Conservation (phyloP, 768 basidiomycete genomes). For the Austroboletus festivus region DNA sequence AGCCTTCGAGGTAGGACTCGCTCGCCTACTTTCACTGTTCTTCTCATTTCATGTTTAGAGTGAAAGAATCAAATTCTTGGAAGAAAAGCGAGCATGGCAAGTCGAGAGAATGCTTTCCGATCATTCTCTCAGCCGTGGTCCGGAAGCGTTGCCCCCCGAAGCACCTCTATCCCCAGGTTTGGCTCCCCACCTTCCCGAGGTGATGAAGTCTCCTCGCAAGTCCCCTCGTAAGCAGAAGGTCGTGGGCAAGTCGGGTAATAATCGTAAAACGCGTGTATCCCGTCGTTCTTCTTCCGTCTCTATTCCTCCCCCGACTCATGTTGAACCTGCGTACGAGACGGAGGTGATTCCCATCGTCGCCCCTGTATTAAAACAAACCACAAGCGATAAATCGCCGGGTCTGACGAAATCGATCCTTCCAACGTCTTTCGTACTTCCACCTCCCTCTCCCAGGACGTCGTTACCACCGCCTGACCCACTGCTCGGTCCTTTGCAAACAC, state of each 20-base stretch:
- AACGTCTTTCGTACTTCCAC: constrained; percentile 73
- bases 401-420: constrained; percentile 53
- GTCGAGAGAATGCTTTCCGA: constrained; percentile 60
- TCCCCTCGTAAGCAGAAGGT: constrained; percentile 44
- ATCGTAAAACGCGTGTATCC: constrained; percentile 44
- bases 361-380: constrained; percentile 28
- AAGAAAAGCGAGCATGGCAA: constrained; percentile 76
- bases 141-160: constrained; percentile 24
- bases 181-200: constrained; percentile 25
- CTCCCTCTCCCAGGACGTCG: constrained; percentile 69
- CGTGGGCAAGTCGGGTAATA: constrained; percentile 45
- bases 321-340: constrained; percentile 50
- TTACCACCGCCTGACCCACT: constrained; percentile 45
- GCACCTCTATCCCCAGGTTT: constrained; percentile 17
- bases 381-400: constrained; percentile 15
- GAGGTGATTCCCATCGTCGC: constrained; percentile 41
- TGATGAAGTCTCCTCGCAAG: constrained; percentile 42
- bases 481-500: constrained; percentile 23
- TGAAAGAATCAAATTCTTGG: constrained; percentile 56
- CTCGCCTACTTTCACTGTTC: not conserved
- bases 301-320: constrained; percentile 32
- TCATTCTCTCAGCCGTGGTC: constrained; percentile 40
- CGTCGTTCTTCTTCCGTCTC: constrained; percentile 47
- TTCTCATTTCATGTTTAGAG: constrained; percentile 39
- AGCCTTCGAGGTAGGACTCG: constrained; percentile 54